A percentile compares a stretch with the other conserved stretches of the same genome.
Conservation (phyloP, 2,329 filamentous ascomycete species). For the Microascus cirrosus region DNA sequence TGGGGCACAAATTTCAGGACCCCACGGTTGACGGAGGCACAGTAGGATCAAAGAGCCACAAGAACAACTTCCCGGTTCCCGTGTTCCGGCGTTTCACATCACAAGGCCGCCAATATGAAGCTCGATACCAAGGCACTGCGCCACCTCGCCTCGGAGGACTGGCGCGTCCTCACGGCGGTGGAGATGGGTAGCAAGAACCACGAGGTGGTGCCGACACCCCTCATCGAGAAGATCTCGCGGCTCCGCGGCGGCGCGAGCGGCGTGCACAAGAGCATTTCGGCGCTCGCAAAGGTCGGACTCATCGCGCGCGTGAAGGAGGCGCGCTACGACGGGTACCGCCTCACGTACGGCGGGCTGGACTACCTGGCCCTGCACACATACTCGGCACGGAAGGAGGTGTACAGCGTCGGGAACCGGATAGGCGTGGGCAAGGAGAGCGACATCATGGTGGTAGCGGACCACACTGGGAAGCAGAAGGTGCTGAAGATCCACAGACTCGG, state of each 20-base stretch:
- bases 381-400: conserved; percentile 67
- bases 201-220: conserved; percentile 82
- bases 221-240: conserved; percentile 77
- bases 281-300: conserved; percentile 80
- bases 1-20: not conserved
- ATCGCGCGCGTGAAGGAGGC: conserved; percentile 92
- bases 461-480: conserved; percentile 65
- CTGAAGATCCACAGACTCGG: conserved; percentile 95
- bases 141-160: conserved; percentile 86
- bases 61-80: not conserved
- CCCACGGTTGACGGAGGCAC: not conserved
- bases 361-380: conserved; percentile 93
- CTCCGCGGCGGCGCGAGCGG: conserved; percentile 67
- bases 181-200: conserved; percentile 94
- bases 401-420: conserved; percentile 88
- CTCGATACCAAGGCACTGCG: conserved; percentile 89
- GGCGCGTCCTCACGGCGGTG: conserved; percentile 89
- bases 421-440: conserved; percentile 97
- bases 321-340: conserved; percentile 92
- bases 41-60: not conserved
- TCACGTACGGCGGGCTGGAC: conserved; percentile 93
- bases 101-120: conserved; percentile 54
- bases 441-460: conserved; percentile 84
- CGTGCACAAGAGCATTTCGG: conserved; percentile 79
- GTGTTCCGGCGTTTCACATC: not conserved